These are phyloP conservation scores for Oryza longistaminata DNA, from an alignment of 176 grass and related monocot genomes.

Conservation along the genomic window DNA sequence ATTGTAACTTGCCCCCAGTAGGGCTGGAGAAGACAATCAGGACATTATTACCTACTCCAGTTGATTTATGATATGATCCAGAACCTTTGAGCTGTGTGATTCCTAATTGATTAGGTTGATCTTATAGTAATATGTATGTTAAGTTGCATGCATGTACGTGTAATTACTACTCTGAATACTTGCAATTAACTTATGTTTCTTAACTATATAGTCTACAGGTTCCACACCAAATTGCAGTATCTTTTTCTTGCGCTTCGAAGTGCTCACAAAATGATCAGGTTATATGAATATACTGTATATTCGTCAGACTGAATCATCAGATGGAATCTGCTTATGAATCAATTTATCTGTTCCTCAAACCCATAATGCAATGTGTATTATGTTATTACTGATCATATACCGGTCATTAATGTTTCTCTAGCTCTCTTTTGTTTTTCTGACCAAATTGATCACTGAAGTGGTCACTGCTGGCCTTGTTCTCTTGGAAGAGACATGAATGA, in stretches of 20 bases:
- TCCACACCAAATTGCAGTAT: constrained; percentile 24
- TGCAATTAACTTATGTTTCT: background rate
- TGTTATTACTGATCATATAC: background rate
- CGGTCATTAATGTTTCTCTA: background rate
- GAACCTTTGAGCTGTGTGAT: background rate
- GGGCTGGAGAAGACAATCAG: constrained; percentile 1
- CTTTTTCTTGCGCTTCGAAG: constrained; percentile 17
- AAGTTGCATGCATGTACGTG: constrained; percentile 42
- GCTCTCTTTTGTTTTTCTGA: background rate
- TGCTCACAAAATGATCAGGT: constrained; percentile 19
- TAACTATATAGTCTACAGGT: background rate
- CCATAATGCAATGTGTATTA: background rate
- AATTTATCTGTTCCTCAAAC: background rate
- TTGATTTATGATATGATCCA: background rate
- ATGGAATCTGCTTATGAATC: constrained; percentile 37
- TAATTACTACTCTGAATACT: background rate
- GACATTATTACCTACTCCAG: background rate
- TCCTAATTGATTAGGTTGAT: background rate
- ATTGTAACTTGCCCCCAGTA: background rate
- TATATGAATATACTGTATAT: constrained; percentile 31
- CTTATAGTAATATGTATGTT: background rate
- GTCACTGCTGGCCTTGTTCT: background rate
- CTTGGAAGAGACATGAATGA: background rate
- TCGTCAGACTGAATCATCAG: background rate
- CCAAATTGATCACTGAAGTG: background rate